Evolutionary conservation across 805 yeast species (phyloP), one percentile per base, ranked within the genome.

Genomic region (Candida verbasci): DNA sequence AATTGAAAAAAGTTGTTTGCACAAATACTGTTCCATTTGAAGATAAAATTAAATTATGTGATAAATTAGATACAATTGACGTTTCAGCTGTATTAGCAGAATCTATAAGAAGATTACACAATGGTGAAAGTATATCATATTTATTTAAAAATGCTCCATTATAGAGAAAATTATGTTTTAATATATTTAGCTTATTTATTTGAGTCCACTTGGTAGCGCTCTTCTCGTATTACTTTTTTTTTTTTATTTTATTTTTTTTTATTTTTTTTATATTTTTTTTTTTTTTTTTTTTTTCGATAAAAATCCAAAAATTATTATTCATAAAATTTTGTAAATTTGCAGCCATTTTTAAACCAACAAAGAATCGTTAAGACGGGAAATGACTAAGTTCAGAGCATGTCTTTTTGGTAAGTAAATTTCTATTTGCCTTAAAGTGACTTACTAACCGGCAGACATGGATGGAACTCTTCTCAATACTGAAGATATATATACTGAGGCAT

Each of bases 391-490:
- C 52, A 78, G 69, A 55, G 89, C 88, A 23, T 81, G 87, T 66
- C 80, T 82, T 43, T 82, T 81, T 53, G 86, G 82, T 69, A 70
- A 35, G 78, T 72, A 25, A 9, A 25, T n/a, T 7, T n/a, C n/a
- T n/a, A n/a, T n/a, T n/a, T n/a, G n/a, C n/a, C n/a, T n/a, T n/a
- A n/a, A n/a, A 17, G 10, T 18, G 36, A n/a, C 16, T 24, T 44
- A 42, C 53, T 37, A 40, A 48, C 55, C 26, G 26, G 22, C 31
- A 68, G 96, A 86, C 69, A 86, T 93, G 97, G 99, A 93, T 56
- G 99, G 99, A 1, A 74, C 94, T 17, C 68, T 93, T 44, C 75
- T 93, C 53, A 86, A 89, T 63, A 85, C 97, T 3, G 99, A 93
- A 60, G 94, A 86, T 46, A 70, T 89, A 38, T 93, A 93, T 58